Conservation (phyloP, 2,329 filamentous ascomycete species). For the Talaromyces sp. region DNA sequence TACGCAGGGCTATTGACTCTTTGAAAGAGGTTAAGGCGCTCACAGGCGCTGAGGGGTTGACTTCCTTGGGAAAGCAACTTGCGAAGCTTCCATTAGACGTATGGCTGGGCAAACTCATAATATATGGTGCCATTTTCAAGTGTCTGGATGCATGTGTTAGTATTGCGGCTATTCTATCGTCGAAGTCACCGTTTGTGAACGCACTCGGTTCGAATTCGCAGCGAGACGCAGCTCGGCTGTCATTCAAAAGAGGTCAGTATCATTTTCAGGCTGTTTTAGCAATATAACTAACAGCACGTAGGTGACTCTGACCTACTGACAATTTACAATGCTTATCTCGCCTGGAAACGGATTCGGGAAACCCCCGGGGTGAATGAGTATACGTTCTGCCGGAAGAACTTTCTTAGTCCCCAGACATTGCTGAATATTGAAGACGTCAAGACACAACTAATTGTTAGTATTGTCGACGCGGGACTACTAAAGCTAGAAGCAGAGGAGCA, state of each 20-base stretch:
- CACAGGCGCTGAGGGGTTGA: conserved; percentile 76
- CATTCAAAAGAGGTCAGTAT: conserved; percentile 65
- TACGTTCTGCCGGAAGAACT: conserved; percentile 92
- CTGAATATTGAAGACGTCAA: conserved; percentile 94
- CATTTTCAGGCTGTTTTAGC: neutral
- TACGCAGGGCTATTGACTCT: conserved; percentile 86
- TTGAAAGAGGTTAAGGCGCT: conserved; percentile 89
- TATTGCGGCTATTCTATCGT: conserved; percentile 86
- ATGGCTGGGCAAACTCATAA: conserved; percentile 87
- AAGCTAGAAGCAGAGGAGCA: conserved; percentile 71
- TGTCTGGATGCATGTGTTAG: conserved; percentile 90
- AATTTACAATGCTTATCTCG: conserved; percentile 85
- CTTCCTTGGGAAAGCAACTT: conserved; percentile 78
- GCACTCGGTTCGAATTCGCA: conserved; percentile 80
- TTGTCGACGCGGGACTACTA: conserved; percentile 82
- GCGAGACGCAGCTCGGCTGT: conserved; percentile 72
- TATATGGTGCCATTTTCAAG: conserved; percentile 80
- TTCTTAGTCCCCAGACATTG: conserved; percentile 81
- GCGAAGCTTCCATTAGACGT: conserved; percentile 89
- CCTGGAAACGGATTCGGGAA: conserved; percentile 81
- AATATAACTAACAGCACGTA: conserved; percentile 22
- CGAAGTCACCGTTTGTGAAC: conserved; percentile 88
- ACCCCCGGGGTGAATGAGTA: conserved; percentile 70
- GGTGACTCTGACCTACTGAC: conserved; percentile 90
- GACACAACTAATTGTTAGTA: conserved; percentile 77